Evolutionary conservation across 2,329 filamentous ascomycete genomes (phyloP), one percentile per base, ranked within the genome.

Genomic region (Diplodia intermedia): DNA sequence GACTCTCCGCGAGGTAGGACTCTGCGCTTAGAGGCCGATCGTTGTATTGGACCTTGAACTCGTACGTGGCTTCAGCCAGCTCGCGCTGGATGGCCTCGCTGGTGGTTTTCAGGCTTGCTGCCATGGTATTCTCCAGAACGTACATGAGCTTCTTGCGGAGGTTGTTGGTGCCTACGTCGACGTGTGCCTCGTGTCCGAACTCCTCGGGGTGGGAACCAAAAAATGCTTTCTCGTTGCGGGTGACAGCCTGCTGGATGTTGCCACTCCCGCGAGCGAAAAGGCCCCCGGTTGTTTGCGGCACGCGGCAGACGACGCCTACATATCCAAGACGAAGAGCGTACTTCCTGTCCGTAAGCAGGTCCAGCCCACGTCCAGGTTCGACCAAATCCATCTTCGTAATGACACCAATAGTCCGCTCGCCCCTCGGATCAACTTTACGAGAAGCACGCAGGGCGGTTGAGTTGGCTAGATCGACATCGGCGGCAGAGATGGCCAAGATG

Each of bases 11-110:
- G 49, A 99, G 86, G 77, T 99, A 99, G 4, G 94, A 97, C 77
- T 99, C 95, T 1, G 95, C 95, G 62, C 93, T 97, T 43, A 99
- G 84, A 1, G 94, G 93, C 7, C 95, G 89, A 77, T 99, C 95
- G 75, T 99, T 99, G 82, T 99, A 99, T 79, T 99, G 96, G 5
- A 99, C 95, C 79, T 99, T 99, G 85, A 97, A 99, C 79, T 99
- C 94, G 76, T 99, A 99, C 0, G 92, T 94, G 3, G 95, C 94
- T 80, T 99, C 95, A 75, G 97, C 94, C 0, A 99, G 87, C 78
- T 99, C 95, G 77, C 97, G 93, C 70, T 91, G 90, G 72, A 99
- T 97, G 11, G 93, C 93, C 76, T 97, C 93, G 73, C 91, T 92
- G 3, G 95, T 99, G 67, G 89, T 89, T 73, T 95, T 91, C 66